Evolutionary conservation across 306 rosid species (phyloP), one percentile per base, ranked within the genome.

Genomic region (Vicia villosa): DNA sequence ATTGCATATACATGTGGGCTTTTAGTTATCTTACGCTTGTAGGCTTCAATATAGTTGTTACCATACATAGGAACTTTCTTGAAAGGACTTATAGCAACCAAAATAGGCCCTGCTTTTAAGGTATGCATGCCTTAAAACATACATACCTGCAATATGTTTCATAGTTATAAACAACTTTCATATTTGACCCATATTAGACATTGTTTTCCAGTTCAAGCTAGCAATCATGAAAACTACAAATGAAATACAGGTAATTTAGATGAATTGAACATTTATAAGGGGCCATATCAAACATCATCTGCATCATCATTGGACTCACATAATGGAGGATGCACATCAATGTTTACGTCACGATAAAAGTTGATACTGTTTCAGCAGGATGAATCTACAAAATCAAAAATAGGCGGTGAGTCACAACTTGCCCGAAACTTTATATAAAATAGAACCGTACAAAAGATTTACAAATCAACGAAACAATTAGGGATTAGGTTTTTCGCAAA

Each of bases 1-100:
- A 92, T 92, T 76, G 96, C 98, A 80, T 89, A 92, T 65, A 92
- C 98, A 67, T 92, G 98, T 15, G 98, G 98, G 55, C 85, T 89
- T 46, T 89, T 91, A 43, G 85, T 66, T 51, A 88, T 51, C 79
- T 92, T 92, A 36, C 81, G 85, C 81, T 81, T 88, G 60, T 92
- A 92, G 63, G 96, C 95, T 55, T 89, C 91, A 78, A 92, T 89
- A 79, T 84, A 89, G 74, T 90, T 83, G 73, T 82, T 83, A 72
- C 95, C 93, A 36, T 92, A 92, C 49, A 92, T 77, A 77, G 87
- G 77, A 65, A 92, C 96, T 89, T 84, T 92, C 85, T 88, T 92
- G 64, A 92, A 92, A 37, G 98, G 95, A 77, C 89, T 92, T 74
- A 89, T 70, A 28, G 98, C 98, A 71, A 92, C 98, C 88, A 92